Evolutionary conservation across 768 basidiomycete species (phyloP).

Genomic region (Pholiota microspora): DNA sequence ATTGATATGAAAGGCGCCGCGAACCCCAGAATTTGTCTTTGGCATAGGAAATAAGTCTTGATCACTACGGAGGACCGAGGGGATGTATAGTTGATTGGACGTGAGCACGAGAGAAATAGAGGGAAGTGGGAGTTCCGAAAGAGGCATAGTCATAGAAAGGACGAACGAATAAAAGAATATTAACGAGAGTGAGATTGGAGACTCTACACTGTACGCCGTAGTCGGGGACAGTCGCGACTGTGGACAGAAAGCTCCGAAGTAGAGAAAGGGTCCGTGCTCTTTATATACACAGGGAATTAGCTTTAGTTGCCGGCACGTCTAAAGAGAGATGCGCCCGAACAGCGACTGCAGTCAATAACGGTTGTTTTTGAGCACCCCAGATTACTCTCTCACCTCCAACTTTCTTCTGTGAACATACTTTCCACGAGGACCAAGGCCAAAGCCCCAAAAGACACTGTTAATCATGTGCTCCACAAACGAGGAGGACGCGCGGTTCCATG

Average conservation of each 20-base stretch:
- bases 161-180: background rate
- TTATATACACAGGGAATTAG: background rate
- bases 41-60: background rate
- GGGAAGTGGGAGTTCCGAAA: background rate
- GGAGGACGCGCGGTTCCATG: background rate
- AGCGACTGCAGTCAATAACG: background rate
- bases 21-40: background rate
- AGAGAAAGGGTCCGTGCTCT: background rate
- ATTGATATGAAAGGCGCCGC: background rate
- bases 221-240: background rate
- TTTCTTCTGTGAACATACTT: background rate
- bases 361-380: background rate
- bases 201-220: no score
- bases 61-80: background rate
- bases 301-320: background rate
- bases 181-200: no score
- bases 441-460: background rate
- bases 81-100: background rate
- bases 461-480: background rate
- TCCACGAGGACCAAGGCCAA: background rate
- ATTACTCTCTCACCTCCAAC: background rate
- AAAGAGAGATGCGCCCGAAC: background rate
- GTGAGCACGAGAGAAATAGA: slow-evolving; percentile 1
- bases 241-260: background rate
- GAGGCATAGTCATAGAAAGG: background rate